Base-by-base conservation (phyloP, 495 filamentous ascomycete genomes). In the Articulospora tetracladia region DNA sequence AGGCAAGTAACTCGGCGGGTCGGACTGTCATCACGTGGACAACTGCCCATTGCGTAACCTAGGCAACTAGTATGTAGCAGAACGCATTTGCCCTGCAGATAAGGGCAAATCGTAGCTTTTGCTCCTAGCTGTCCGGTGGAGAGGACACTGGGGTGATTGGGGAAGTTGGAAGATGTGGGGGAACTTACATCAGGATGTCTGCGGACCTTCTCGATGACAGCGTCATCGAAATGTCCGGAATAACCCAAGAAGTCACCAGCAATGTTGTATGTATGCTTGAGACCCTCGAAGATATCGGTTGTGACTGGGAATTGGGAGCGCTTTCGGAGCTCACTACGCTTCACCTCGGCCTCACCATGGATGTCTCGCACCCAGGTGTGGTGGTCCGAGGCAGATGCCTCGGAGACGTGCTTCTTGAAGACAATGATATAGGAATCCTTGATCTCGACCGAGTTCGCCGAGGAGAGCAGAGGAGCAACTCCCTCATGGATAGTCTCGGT, bases 191-290 rank as follows among this genome's bases (percentile, higher is more conserved):
- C 95, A 61, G 95, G 93, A 72, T 98, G 93, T 67, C 86, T 87
- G 69, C 95, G 91, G 73, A 99, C 89, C 79, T 92, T 83, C 79
- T 97, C 93, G 66, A 99, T 93, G 60, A 88, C 83, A 52, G 86
- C 82, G 64, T 97, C 92, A 76, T 95, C 91, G 73, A 99, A 99
- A 76, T 97, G 89, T 61, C 95, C 95, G 36, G 93, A 86, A 75
- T 99, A 99, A 59, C 95, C 95, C 48, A 94, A 71, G 73, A 98
- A 81, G 46, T 81, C 80, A 55, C 85, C 87, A 67, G 87, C 89
- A 58, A 98, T 89, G 78, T 95, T 89, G 77, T 93, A 94, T 41
- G 93, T 97, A 76, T 97, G 90, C 83, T 94, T 97, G 55, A 99
- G 73, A 53, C 95, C 95, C 53, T 79, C 81, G 74, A 91, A 96